Percentiles rank a stretch among this genome's conserved stretches.
Evolutionary conservation across 164 flowering plant genomes (phyloP).

Genomic region (Liquidambar formosana): DNA sequence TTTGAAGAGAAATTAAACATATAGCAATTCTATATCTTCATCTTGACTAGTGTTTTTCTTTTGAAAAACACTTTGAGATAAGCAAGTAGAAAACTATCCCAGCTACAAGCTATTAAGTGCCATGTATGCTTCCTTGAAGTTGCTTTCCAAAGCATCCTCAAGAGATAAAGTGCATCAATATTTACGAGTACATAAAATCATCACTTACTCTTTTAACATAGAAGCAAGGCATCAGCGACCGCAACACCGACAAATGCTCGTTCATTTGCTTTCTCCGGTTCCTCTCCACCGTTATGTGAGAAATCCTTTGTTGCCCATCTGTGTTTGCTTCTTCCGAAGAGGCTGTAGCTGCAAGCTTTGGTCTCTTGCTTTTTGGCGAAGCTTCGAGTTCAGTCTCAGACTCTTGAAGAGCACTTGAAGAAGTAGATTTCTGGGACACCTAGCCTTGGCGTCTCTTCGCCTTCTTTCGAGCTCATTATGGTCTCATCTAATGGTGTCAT

Average conservation of each 20-base stretch:
- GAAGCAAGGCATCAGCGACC: conserved; percentile 92
- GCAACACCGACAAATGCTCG: conserved; percentile 70
- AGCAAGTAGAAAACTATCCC: too few species aligned
- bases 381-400: conserved; percentile 25
- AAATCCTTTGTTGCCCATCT: conserved; percentile 47
- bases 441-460: conserved; percentile 14
- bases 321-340: conserved; percentile 22
- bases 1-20: too few species aligned
- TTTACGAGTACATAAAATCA: too few species aligned
- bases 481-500: conserved; percentile 22
- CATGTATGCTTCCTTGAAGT: background rate
- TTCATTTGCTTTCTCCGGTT: conserved; percentile 97
- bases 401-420: conserved; percentile 37
- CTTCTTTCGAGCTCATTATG: conserved; percentile 6
- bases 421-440: conserved; percentile 45
- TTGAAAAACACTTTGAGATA: background rate
- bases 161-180: background rate
- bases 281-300: conserved; percentile 88
- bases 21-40: too few species aligned
- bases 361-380: conserved; percentile 30
- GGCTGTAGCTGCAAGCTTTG: conserved; percentile 4
- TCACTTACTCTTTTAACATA: conserved; percentile 77
- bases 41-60: too few species aligned
- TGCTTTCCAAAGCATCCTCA: background rate
- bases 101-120: too few species aligned